Percentiles rank a stretch among this genome's conserved stretches.
Evolutionary conservation across 257 asterid genomes (phyloP).

Genomic region (Solanum sejunctum): DNA sequence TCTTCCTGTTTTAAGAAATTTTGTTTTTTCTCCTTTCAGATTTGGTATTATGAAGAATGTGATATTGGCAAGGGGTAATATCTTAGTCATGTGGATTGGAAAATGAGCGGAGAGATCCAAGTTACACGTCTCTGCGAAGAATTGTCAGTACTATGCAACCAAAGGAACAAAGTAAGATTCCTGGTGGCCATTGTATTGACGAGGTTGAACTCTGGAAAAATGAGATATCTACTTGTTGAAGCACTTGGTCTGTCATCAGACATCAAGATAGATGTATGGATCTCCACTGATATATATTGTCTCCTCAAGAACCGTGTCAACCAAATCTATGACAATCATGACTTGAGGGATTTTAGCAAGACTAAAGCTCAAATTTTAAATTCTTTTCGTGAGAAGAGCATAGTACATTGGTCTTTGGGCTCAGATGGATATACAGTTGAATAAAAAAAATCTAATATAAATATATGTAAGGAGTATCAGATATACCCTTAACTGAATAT

Average conservation of each 20-base stretch:
- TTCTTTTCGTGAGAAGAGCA: too few species aligned
- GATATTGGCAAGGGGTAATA: not conserved
- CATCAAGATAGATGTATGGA: not conserved
- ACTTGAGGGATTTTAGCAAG: not conserved
- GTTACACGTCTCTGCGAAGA: not conserved
- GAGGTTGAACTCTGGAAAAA: conserved; percentile 29
- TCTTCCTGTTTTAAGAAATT: not conserved
- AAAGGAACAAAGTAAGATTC: not conserved
- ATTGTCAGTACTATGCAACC: not conserved
- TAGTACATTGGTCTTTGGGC: too few species aligned
- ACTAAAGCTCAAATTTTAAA: too few species aligned
- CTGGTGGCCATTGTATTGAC: not conserved
- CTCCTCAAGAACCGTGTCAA: not conserved
- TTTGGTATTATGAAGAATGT: conserved; percentile 49
- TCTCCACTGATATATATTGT: not conserved
- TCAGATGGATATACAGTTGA: too few species aligned
- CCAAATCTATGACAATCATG: not conserved
- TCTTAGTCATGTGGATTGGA: not conserved
- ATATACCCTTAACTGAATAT: too few species aligned
- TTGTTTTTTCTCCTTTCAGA: conserved; percentile 10
- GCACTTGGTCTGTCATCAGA: conserved; percentile 21
- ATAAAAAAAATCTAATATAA: too few species aligned
- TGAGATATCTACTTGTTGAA: conserved; percentile 32
- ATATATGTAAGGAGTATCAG: too few species aligned
- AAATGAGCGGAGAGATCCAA: not conserved